Conservation (phyloP, 2,329 filamentous ascomycete species). For the Elsinoe australis region DNA sequence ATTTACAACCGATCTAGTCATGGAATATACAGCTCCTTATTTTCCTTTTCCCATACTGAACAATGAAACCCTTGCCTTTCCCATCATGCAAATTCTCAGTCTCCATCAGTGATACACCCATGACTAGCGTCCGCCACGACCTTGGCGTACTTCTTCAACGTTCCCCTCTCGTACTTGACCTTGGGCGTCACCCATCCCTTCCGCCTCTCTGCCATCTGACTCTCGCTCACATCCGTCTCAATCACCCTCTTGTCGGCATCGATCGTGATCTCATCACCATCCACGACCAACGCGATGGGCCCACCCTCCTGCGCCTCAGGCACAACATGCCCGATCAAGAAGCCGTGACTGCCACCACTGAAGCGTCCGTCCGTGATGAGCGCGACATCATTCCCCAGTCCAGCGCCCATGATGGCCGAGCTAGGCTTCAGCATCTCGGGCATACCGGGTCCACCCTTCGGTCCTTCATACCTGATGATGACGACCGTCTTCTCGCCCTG, state of each 20-base stretch:
- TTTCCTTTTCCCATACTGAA: neutral
- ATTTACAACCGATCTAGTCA: too few species aligned
- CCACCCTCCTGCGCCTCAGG: constrained; percentile 86
- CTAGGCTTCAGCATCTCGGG: constrained; percentile 85
- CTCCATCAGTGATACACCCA: constrained; percentile 51
- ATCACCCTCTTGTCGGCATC: constrained; percentile 65
- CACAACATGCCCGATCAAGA: constrained; percentile 88
- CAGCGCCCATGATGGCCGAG: constrained; percentile 87
- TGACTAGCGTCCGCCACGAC: constrained; percentile 51
- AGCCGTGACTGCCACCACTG: constrained; percentile 79
- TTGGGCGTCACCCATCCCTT: constrained; percentile 47
- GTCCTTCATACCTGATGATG: constrained; percentile 71
- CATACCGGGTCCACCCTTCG: constrained; percentile 91
- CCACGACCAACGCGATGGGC: constrained; percentile 71
- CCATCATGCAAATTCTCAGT: neutral
- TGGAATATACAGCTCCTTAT: too few species aligned
- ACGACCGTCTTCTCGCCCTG: constrained; percentile 71
- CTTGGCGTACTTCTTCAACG: constrained; percentile 52
- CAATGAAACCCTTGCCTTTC: neutral
- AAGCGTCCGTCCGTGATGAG: constrained; percentile 90
- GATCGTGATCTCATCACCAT: constrained; percentile 80
- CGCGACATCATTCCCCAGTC: constrained; percentile 65
- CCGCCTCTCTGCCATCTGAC: constrained; percentile 49
- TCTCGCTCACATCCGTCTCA: constrained; percentile 58
- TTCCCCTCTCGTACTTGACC: constrained; percentile 52